Conservation (phyloP, 805 yeast genomes). For the Yarrowia bubula region DNA sequence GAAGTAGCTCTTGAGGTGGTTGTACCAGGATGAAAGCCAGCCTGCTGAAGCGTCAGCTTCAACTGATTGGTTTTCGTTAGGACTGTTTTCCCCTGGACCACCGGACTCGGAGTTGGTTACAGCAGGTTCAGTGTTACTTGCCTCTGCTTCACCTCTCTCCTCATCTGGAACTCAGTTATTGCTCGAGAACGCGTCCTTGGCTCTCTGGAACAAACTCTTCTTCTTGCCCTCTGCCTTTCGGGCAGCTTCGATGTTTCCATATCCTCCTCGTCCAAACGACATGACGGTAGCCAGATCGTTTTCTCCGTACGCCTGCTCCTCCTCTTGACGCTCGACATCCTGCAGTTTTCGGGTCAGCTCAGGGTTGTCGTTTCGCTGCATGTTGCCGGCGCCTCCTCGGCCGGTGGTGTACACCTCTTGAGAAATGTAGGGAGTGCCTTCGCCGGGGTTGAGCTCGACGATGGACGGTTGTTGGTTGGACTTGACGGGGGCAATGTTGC, state of each 20-base stretch:
- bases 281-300: conserved; percentile 46
- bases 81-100: too few species aligned
- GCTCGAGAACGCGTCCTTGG: conserved; percentile 45
- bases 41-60: background rate
- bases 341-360: conserved; percentile 60
- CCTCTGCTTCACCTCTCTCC: background rate
- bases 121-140: too few species aligned
- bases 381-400: conserved; percentile 77
- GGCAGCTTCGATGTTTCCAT: conserved; percentile 52
- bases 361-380: conserved; percentile 57
- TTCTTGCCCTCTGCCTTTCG: conserved; percentile 37
- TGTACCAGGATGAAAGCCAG: background rate
- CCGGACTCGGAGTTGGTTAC: too few species aligned
- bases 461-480: conserved; percentile 53
- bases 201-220: conserved; percentile 47
- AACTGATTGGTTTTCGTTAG: background rate
- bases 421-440: conserved; percentile 55
- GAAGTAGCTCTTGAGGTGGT: conserved; percentile 6
- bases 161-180: background rate
- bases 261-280: conserved; percentile 63
- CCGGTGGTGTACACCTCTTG: conserved; percentile 65
- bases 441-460: conserved; percentile 50
- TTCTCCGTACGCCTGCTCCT: conserved; percentile 39
- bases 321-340: conserved; percentile 52
- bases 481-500: conserved; percentile 53